phyloP scores from a whole-genome alignment of 768 basidiomycete species.

The Podaxis sp. region DNA sequence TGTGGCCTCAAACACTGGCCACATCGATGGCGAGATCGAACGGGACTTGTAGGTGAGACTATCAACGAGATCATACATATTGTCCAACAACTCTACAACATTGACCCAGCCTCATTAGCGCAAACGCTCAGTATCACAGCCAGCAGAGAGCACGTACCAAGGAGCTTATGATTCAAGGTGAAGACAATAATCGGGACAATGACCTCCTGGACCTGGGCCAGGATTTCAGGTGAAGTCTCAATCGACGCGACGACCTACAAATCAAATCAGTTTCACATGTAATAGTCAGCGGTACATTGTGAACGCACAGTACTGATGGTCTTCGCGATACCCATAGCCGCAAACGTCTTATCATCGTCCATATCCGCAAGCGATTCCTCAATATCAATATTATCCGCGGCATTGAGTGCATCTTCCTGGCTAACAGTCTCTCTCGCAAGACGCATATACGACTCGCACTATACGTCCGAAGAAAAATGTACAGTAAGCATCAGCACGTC shows the following conservation, averaged over 20 bases:
- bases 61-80: constrained; percentile 83
- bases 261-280: background rate
- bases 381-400: constrained; percentile 42
- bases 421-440: constrained; percentile 64
- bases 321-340: constrained; percentile 84
- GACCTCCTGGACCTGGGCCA: constrained; percentile 77
- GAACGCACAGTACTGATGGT: constrained; percentile 70
- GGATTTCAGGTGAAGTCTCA: constrained; percentile 67
- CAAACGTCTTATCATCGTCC: constrained; percentile 85
- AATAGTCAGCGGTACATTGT: too few species aligned
- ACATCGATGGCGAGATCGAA: constrained; percentile 75
- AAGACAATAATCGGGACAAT: constrained; percentile 73
- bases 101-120: background rate
- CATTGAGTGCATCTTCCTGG: constrained; percentile 43
- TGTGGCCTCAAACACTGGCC: constrained; percentile 82
- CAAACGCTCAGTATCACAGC: background rate
- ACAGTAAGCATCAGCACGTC: background rate
- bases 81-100: constrained; percentile 73
- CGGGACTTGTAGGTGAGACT: constrained; percentile 79
- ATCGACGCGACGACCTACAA: constrained; percentile 68
- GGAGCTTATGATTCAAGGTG: constrained; percentile 71
- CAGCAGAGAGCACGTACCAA: constrained; percentile 45
- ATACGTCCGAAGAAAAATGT: background rate
- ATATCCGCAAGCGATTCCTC: constrained; percentile 49
- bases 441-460: constrained; percentile 84